A percentile compares a stretch with the other conserved stretches of the same genome.
Conservation (phyloP, 2,329 filamentous ascomycete species). For the Phialophora chinensis region DNA sequence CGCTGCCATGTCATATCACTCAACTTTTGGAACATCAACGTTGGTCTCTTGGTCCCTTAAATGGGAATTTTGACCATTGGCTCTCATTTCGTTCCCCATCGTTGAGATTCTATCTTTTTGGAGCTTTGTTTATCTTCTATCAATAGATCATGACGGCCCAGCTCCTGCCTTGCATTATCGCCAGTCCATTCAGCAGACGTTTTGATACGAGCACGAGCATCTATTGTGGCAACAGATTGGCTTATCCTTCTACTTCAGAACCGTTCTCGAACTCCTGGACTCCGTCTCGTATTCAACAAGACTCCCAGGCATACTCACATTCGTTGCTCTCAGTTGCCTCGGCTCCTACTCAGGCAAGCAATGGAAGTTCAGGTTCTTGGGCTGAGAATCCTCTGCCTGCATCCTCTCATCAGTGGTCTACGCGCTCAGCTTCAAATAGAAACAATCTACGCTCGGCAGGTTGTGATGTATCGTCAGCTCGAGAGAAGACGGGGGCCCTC, state of each 20-base stretch:
- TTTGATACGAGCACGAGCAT: conserved; percentile 27
- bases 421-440: not conserved
- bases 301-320: conserved; percentile 25
- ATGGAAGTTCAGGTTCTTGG: conserved; percentile 22
- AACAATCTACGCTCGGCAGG: not conserved
- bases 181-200: conserved; percentile 32
- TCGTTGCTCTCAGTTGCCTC: conserved; percentile 27
- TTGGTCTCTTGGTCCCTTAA: conserved; percentile 34
- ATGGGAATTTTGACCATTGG: conserved; percentile 37
- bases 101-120: conserved; percentile 31
- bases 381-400: not conserved
- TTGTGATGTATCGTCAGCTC: not conserved
- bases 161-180: conserved; percentile 31
- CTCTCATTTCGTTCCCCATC: conserved; percentile 33
- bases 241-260: conserved; percentile 14
- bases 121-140: conserved; percentile 26
- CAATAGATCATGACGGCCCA: conserved; percentile 34
- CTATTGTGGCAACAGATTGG: conserved; percentile 20
- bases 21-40: conserved; percentile 35
- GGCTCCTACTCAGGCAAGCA: conserved; percentile 18
- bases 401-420: conserved; percentile 9
- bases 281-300: conserved; percentile 27
- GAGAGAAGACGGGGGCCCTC: not conserved
- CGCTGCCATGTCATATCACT: conserved; percentile 34
- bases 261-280: conserved; percentile 20